Base-by-base conservation (phyloP, 805 yeast genomes). In the Spathaspora boniae region DNA sequence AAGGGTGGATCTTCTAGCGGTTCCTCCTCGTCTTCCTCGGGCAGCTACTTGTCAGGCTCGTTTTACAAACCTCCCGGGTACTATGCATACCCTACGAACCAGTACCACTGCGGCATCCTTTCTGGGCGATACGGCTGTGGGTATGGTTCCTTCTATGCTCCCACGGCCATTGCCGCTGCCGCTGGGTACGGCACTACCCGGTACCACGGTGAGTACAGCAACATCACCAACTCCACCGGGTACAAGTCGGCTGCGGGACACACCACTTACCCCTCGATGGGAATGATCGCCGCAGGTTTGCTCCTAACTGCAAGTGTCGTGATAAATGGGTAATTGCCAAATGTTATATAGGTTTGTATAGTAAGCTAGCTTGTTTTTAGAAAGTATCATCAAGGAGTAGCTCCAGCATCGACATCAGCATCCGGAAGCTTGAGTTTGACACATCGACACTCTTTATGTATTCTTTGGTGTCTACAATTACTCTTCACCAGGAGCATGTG, bases 141-240 rank as follows among this genome's bases (percentile, higher is more conserved):
- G 3, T 38, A 38, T 23, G 42, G 42, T 16, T 25, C 34, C 9
- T 34, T 28, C 16, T 38, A 34, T 24, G 42, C 42, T 11, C 42
- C 42, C 14, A 38, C 39, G 6, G 38, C 38, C 15, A 31, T 33
- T 16, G 42, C 42, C n/a, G 42, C 42, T 22, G 34, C 34, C 14
- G 42, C 42, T 5, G 42, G 42, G 14, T 38, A 38, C 32, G 42
- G 42, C 11, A 38, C 42, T 26, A 37, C 42, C 17, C 27, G 39
- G 26, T 38, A 38, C 33, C 39, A 34, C 21, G 42, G 42, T 9
- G 28, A 19, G 7, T 9, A 19, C 31, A 7, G 30, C 7, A 29
- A 29, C 31, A 18, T 32, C 29, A 8, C 33, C n/a, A 26, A 22
- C 12, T 22, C 25, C 11, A 22, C 25, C 11, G 12, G 12, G 11